These are phyloP conservation scores for Aspergillus sparsus DNA, from an alignment of 495 filamentous ascomycete genomes.

Conservation along the genomic window DNA sequence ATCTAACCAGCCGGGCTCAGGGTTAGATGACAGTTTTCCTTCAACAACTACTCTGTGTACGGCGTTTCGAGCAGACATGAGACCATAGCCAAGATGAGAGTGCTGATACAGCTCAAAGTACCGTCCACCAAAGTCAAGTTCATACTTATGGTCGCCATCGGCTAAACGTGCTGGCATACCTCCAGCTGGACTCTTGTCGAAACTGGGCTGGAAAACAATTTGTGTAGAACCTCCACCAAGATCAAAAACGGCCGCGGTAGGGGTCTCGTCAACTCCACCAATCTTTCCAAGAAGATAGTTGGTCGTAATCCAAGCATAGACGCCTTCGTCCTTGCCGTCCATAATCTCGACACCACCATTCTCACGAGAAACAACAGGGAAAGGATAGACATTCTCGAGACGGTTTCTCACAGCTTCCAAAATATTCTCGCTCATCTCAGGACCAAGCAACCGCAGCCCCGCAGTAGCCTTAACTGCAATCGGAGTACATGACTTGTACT, in stretches of 20 bases:
- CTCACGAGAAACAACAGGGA: constrained; percentile 83
- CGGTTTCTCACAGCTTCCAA: constrained; percentile 79
- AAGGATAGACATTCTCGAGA: constrained; percentile 88
- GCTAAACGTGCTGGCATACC: constrained; percentile 87
- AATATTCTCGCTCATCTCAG: constrained; percentile 80
- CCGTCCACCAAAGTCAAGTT: constrained; percentile 84
- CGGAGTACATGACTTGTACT: constrained; percentile 83
- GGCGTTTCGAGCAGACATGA: constrained; percentile 88
- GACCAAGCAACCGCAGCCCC: constrained; percentile 79
- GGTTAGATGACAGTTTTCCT: constrained; percentile 53
- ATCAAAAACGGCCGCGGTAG: constrained; percentile 93
- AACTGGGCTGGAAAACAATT: constrained; percentile 97
- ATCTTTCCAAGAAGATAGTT: constrained; percentile 99
- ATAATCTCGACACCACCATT: constrained; percentile 90
- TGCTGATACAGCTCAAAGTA: constrained; percentile 96
- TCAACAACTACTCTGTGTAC: constrained; percentile 74
- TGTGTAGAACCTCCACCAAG: constrained; percentile 96
- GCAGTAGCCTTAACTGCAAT: constrained; percentile 96
- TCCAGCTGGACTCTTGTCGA: constrained; percentile 67
- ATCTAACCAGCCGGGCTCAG: constrained; percentile 56
- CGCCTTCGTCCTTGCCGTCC: constrained; percentile 93
- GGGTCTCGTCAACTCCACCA: constrained; percentile 82
- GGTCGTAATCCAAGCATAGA: constrained; percentile 99
- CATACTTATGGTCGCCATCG: constrained; percentile 95
- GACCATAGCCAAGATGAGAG: constrained; percentile 94